Conservation (phyloP, 2,329 filamentous ascomycete genomes). For the Verticillium zaregamsianum region DNA sequence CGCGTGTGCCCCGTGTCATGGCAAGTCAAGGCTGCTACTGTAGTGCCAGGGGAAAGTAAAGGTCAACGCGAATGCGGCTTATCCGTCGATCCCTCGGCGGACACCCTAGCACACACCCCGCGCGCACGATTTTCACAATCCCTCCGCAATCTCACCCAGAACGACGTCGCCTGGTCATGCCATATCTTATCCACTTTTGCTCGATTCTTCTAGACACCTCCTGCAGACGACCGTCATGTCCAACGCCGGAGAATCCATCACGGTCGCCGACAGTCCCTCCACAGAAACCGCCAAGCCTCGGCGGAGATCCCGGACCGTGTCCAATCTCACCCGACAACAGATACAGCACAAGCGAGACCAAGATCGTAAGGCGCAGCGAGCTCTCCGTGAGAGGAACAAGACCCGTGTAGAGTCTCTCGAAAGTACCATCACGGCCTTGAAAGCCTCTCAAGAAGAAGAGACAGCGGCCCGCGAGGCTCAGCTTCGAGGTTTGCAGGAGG, state of each 20-base stretch:
- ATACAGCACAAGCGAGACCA: neutral
- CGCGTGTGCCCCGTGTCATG: no score
- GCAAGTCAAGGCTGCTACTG: no score
- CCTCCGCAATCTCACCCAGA: no score
- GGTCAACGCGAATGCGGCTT: no score
- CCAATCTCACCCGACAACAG: conserved; percentile 1
- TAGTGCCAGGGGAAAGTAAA: no score
- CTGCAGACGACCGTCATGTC: neutral
- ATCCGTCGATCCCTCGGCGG: no score
- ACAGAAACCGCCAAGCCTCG: neutral
- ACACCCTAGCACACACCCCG: no score
- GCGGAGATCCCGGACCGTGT: neutral
- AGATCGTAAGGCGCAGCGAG: neutral
- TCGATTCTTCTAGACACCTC: no score
- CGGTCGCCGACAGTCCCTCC: neutral
- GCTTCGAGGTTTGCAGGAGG: neutral
- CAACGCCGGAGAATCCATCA: neutral
- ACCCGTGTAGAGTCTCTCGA: neutral
- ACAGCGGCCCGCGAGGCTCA: neutral
- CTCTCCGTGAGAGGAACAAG: neutral
- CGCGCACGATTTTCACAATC: no score
- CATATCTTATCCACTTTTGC: no score
- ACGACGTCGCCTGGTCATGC: no score
- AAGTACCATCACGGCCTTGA: neutral
- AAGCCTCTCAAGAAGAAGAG: neutral